Conservation (phyloP, 106 monocot species). For the Amphibolis antarctica region DNA sequence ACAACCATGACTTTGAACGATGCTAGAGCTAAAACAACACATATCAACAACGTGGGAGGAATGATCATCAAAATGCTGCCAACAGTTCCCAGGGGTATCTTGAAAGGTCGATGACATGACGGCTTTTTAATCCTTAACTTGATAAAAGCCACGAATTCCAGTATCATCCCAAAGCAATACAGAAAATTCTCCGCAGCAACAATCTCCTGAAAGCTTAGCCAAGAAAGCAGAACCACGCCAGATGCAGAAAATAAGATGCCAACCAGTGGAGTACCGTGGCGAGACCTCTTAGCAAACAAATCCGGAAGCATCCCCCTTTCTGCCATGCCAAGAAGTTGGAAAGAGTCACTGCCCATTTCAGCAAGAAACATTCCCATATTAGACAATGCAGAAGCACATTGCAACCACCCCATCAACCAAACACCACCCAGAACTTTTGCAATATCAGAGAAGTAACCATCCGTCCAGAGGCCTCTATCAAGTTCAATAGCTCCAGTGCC, state of each 20-base stretch:
- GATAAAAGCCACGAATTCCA: constrained; percentile 54
- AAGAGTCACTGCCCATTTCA: constrained; percentile 79
- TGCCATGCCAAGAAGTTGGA: constrained; percentile 73
- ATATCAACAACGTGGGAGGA: constrained; percentile 43
- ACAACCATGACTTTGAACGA: constrained; percentile 46
- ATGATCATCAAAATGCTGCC: constrained; percentile 51
- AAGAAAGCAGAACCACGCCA: constrained; percentile 52
- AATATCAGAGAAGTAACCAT: constrained; percentile 59
- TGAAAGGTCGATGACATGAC: constrained; percentile 33
- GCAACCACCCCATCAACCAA: constrained; percentile 55
- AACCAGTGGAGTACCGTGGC: constrained; percentile 41
- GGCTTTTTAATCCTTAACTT: constrained; percentile 37
- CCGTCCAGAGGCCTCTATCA: constrained; percentile 40
- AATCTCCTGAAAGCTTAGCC: constrained; percentile 74
- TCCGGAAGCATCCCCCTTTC: constrained; percentile 70
- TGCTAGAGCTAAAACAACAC: constrained; percentile 38
- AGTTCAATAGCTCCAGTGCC: constrained; percentile 43
- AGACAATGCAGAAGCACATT: constrained; percentile 46
- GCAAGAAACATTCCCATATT: constrained; percentile 71
- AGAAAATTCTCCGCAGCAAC: constrained; percentile 65
- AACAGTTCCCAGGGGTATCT: constrained; percentile 46
- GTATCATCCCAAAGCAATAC: constrained; percentile 64
- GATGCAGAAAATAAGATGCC: constrained; percentile 72
- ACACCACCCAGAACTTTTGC: constrained; percentile 41
- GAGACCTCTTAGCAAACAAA: constrained; percentile 40